Conservation (phyloP, 1,284 basidiomycete species). For the Cutaneotrichosporon dermatis region DNA sequence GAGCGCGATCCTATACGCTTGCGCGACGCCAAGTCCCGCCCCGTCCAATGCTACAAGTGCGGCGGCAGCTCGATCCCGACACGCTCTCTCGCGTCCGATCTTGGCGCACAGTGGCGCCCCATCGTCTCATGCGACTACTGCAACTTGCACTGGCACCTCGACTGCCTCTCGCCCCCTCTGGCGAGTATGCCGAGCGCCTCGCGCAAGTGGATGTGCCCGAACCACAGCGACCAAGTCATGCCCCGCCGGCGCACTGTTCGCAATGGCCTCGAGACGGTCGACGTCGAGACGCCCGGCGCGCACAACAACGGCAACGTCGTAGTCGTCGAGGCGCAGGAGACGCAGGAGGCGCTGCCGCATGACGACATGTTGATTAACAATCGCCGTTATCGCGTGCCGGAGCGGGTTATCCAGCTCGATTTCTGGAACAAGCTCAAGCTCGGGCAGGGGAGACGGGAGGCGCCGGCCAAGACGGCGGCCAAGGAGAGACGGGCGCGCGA, state of each 20-base stretch:
- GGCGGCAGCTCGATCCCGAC: conserved; percentile 63
- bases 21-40: conserved; percentile 74
- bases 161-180: conserved; percentile 89
- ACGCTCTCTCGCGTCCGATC: conserved; percentile 33
- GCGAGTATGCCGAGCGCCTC: conserved; percentile 76
- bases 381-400: conserved; percentile 86
- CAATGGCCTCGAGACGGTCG: conserved; percentile 61
- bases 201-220: conserved; percentile 98
- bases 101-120: conserved; percentile 46
- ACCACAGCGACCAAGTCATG: conserved; percentile 79
- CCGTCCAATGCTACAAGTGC: conserved; percentile 84
- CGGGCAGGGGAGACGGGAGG: conserved; percentile 2
- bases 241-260: conserved; percentile 71
- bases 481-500: conserved; percentile 2
- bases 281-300: conserved; percentile 63
- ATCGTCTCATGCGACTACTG: conserved; percentile 97
- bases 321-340: conserved; percentile 64
- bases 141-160: conserved; percentile 90
- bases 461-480: conserved; percentile 9
- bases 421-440: conserved; percentile 82
- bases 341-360: conserved; percentile 32
- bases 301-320: conserved; percentile 91
- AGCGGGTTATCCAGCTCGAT: conserved; percentile 83
- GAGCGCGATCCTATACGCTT: conserved; percentile 85
- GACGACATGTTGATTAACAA: conserved; percentile 54